phyloP scores from a whole-genome alignment of 1,284 basidiomycete genomes.

The Cyathus olla region DNA sequence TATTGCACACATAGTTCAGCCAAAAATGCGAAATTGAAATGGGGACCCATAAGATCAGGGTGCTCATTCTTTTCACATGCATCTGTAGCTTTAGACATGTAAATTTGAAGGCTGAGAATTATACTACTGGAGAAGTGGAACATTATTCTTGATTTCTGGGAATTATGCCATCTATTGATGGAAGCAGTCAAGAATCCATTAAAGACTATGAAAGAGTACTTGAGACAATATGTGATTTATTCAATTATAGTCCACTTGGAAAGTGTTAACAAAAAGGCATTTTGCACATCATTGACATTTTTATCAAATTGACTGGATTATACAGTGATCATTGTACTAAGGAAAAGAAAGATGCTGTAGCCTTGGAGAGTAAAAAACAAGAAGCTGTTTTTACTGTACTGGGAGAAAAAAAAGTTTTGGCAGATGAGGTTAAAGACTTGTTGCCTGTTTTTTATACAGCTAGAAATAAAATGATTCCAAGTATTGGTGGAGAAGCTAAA shows the following conservation, averaged over 20 bases:
- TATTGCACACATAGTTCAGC: no score
- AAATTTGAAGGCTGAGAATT: slow-evolving; percentile 15
- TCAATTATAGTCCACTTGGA: slow-evolving; percentile 20
- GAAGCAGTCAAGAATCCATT: slow-evolving; percentile 21
- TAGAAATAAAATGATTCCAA: background rate
- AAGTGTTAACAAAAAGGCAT: slow-evolving; percentile 1
- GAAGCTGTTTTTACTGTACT: background rate
- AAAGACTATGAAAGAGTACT: slow-evolving; percentile 16
- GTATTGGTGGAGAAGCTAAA: background rate
- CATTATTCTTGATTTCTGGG: slow-evolving; percentile 16
- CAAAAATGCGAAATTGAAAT: no score
- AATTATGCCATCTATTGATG: slow-evolving; percentile 9
- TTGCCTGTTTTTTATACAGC: background rate
- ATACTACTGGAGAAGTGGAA: slow-evolving; percentile 3
- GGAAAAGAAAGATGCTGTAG: slow-evolving; percentile 18
- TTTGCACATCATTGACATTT: slow-evolving; percentile 13
- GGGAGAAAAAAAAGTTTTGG: background rate
- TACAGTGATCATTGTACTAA: slow-evolving; percentile 21
- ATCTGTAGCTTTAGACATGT: slow-evolving; percentile 22
- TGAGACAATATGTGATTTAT: slow-evolving; percentile 14
- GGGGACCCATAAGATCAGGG: no score
- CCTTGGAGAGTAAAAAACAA: background rate
- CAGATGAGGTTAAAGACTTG: background rate
- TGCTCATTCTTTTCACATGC: no score
- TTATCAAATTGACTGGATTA: slow-evolving; percentile 19